Conservation (phyloP, 441 rosid genomes). For the Isatis lusitanica region DNA sequence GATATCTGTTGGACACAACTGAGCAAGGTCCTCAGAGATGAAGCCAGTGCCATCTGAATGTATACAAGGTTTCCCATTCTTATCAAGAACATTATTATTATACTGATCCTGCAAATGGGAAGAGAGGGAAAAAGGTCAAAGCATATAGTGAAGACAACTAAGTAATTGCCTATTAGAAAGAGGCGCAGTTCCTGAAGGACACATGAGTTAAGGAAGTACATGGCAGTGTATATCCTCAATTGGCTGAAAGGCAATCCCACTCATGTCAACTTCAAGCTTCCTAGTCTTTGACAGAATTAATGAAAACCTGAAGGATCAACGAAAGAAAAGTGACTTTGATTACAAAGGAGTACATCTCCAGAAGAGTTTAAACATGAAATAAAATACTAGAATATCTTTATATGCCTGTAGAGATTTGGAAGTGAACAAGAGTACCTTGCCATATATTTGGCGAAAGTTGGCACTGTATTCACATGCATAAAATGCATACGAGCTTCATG, state of each 20-base stretch:
- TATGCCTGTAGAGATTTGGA: too few species aligned
- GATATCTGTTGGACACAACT: conserved; percentile 50
- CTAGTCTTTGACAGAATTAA: conserved; percentile 70
- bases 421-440: conserved; percentile 47
- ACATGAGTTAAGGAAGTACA: conserved; percentile 40
- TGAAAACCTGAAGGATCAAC: conserved; percentile 53
- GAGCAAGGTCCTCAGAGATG: conserved; percentile 79
- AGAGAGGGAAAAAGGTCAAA: neutral
- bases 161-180: neutral
- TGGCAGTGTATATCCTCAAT: conserved; percentile 52
- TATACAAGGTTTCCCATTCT: conserved; percentile 46
- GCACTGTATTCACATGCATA: conserved; percentile 63
- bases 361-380: neutral
- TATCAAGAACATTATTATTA: conserved; percentile 39
- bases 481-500: conserved; percentile 65
- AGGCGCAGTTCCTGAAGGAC: neutral
- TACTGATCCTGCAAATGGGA: conserved; percentile 47
- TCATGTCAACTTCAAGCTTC: conserved; percentile 50
- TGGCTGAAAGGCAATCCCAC: conserved; percentile 19
- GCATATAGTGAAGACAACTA: neutral
- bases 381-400: neutral
- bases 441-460: conserved; percentile 63
- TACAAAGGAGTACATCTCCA: neutral
- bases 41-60: conserved; percentile 87
- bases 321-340: neutral